Evolutionary conservation across 441 rosid genomes (phyloP), one percentile per base, ranked within the genome.

Genomic region (Arabidopsis hybrid): DNA sequence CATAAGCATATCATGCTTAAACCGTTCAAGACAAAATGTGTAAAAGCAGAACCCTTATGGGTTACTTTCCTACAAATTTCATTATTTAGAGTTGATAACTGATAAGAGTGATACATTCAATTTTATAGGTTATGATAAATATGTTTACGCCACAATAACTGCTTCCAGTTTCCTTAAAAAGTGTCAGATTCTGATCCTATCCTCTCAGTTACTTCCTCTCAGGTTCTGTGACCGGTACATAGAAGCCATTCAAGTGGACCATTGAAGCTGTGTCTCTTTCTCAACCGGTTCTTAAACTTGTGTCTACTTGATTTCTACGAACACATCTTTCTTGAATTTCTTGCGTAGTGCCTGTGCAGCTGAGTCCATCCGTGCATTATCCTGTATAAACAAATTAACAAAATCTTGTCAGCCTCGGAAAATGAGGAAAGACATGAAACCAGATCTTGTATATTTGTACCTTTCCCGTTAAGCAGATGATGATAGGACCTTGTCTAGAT

Each of bases 401-500:
- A 29, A 29, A 29, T 29, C 31, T 29, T 29, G 31, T 29, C 10
- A 57, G n/a, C 60, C 31, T 56, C 26, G 55, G 8, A 34, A 38
- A 39, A 6, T 12, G 59, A 52, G 59, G 43, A 45, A 3, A 18
- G 13, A 40, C 9, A 29, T 51, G 60, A 31, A 55, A 69, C 47
- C 36, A 60, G 11, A 55, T 65, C 51, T 72, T 55, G 16, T 21
- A 35, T 29, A 35, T 60, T 69, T 45, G 67, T 85, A 93, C 99
- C 99, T 91, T 93, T 78, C 98, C 96, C 77, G 87, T 78, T 36
- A 95, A 80, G 69, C 77, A 78, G 55, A 93, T 82, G 52, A 89
- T 42, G 3, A 90, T 88, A 64, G 91, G 84, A 68, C 90, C 98
- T 60, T 74, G 72, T 76, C 97, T 85, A 57, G 98, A 93, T 86